phyloP scores from a whole-genome alignment of 345 rosid species.

The Rhodomyrtus tomentosa region DNA sequence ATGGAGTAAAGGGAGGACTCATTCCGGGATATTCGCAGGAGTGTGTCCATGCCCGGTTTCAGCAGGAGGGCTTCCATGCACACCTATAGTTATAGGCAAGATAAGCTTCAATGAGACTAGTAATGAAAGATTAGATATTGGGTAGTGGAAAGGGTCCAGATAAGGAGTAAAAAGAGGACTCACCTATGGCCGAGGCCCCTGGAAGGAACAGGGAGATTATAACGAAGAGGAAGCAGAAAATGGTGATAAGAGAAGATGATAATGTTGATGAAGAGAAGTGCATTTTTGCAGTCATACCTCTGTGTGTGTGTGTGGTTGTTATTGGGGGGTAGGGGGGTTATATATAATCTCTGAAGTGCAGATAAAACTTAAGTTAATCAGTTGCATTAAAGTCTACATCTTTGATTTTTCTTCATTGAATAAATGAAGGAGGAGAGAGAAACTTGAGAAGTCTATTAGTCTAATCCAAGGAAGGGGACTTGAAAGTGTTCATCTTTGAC shows the following conservation, averaged over 20 bases:
- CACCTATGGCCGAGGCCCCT: not conserved
- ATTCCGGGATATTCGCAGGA: too few species aligned
- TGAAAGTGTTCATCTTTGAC: too few species aligned
- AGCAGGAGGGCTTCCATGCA: accelerated
- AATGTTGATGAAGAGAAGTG: not conserved
- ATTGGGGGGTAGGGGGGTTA: too few species aligned
- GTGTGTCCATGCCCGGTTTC: too few species aligned
- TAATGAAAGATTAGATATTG: not conserved
- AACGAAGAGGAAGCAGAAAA: not conserved
- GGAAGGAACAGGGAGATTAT: not conserved
- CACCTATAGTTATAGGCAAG: accelerated
- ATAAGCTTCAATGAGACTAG: not conserved
- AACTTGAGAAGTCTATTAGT: too few species aligned
- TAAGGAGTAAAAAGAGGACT: not conserved
- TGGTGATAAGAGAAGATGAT: not conserved
- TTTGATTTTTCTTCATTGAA: too few species aligned
- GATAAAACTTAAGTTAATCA: not conserved
- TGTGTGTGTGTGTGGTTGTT: not conserved
- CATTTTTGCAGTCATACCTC: not conserved
- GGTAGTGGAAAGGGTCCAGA: not conserved
- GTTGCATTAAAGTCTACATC: not conserved
- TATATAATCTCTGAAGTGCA: not conserved
- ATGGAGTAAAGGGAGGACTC: not conserved
- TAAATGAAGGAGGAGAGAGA: too few species aligned
- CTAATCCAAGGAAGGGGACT: not conserved